These are phyloP conservation scores for Ogataea henricii DNA, from an alignment of 805 yeast genomes.

Conservation along the genomic window DNA sequence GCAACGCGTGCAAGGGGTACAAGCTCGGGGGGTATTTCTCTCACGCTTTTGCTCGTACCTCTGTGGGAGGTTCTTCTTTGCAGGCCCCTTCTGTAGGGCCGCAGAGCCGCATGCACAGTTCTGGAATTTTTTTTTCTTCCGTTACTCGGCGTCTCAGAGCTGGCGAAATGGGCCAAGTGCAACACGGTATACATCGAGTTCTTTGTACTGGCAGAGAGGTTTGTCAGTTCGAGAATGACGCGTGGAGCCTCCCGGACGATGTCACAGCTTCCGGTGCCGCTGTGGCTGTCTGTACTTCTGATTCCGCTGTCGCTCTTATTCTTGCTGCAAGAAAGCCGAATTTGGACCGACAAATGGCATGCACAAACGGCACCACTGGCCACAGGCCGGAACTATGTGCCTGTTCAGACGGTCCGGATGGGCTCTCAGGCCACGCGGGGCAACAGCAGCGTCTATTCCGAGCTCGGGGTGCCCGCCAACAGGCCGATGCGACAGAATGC, in stretches of 20 bases:
- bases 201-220: no score
- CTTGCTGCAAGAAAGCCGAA: neutral
- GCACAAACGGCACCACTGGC: no score
- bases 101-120: slow-evolving; percentile 1
- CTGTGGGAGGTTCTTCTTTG: no score
- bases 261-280: neutral
- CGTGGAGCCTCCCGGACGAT: neutral
- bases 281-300: neutral
- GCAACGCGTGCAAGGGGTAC: no score
- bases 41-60: no score
- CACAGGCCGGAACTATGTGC: neutral
- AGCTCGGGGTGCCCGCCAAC: neutral
- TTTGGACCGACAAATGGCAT: neutral
- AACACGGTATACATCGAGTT: neutral
- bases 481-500: slow-evolving; percentile 44
- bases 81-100: neutral
- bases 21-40: no score
- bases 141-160: neutral
- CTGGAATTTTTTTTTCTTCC: neutral
- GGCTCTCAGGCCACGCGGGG: neutral
- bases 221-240: neutral
- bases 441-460: neutral
- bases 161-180: neutral
- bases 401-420: neutral
- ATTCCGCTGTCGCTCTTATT: slow-evolving; percentile 1